Base-by-base conservation (phyloP, 2,329 filamentous ascomycete species). In the Chaetomium strumarium region DNA sequence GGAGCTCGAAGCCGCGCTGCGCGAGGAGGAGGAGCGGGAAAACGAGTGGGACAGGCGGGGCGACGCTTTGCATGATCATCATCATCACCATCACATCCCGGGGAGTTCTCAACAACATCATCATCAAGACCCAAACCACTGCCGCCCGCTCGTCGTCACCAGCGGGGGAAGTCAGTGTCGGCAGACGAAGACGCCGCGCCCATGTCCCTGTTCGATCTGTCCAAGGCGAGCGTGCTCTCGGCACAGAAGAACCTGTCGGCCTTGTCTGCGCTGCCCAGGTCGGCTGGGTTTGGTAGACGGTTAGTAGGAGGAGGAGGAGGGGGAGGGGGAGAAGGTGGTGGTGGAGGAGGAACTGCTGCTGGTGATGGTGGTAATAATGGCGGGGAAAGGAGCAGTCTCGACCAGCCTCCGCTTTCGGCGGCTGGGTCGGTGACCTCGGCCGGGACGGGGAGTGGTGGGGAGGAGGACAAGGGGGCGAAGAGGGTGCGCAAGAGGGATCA, bases 401-500 rank as follows among this genome's bases (percentile, higher is more conserved):
- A 52, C 12, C 46, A 42, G 54, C 53, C 17, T 45, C 47, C n/a
- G 36, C 45, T 41, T 44, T 57, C 42, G 46, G 47, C 19, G 31
- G 31, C 45, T 19, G 58, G 48, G 20, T 58, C 51, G 52, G 59
- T 50, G 49, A 60, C 52, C 19, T 50, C 50, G 17, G 51, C 31
- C 12, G 51, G 56, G n/a, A 58, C 55, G 8, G 49, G 16, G 29
- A 52, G 40, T 12, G 53, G 52, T 29, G 57, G 55, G 62, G 62
- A 36, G 57, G 64, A 62, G 24, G 51, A 36, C 56, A 63, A 62
- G 24, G 51, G 57, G 44, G 62, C 66, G 45, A 67, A 74, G 53
- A 74, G 70, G 52, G 74, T 80, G 36, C 78, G 88, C 61, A 91
- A 85, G 72, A 77, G 88, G 60, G 88, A 92, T 65, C 84, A 86